Evolutionary conservation across 352 stramenopile genomes (phyloP), one percentile per base, ranked within the genome.

Genomic region (Pythium angustatum): DNA sequence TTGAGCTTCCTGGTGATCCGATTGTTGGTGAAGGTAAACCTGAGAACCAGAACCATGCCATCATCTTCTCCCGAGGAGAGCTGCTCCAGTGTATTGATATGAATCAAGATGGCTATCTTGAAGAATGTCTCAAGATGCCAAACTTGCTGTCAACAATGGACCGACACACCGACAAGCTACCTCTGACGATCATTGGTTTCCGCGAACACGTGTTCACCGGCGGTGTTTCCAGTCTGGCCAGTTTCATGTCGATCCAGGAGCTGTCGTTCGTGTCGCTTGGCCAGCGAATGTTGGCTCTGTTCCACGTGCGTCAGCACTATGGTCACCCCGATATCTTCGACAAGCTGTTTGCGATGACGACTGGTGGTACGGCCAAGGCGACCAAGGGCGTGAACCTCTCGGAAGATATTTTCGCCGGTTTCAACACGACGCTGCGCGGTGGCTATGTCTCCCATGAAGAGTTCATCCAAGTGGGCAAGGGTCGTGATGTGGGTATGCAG

Each of bases 401-500:
- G 0, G 86, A 95, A 85, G 86, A 95, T 90, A 93, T 95, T 65
- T 95, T 95, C 34, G 83, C 83, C 27, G 86, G 86, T 82, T 95
- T 93, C 63, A 93, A 93, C 75, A 89, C 78, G 24, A 92, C 83
- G 0, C 70, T 95, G 44, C 83, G 86, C 54, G 86, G 86, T 40
- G 86, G 86, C 22, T 75, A 68, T 57, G 79, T 88, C 1, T 90
- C 83, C 0, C 86, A 94, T 61, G 82, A 91, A 71, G 86, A 94
- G 64, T 93, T 92, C 53, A 88, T 93, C 41, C 86, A 94, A 61
- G 83, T 93, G 34, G 97, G 97, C 68, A 99, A 99, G 81, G 97
- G 97, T 72, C 91, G 97, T 78, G 97, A 99, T 92, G 97, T 99
- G 17, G 97, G 97, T 69, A 98, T 99, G 94, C 97, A 98, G 71